Percentiles rank a stretch among this genome's conserved stretches.
These are phyloP conservation scores for Cercospora citrullina DNA, from an alignment of 2,329 filamentous ascomycete genomes.

Conservation along the genomic window DNA sequence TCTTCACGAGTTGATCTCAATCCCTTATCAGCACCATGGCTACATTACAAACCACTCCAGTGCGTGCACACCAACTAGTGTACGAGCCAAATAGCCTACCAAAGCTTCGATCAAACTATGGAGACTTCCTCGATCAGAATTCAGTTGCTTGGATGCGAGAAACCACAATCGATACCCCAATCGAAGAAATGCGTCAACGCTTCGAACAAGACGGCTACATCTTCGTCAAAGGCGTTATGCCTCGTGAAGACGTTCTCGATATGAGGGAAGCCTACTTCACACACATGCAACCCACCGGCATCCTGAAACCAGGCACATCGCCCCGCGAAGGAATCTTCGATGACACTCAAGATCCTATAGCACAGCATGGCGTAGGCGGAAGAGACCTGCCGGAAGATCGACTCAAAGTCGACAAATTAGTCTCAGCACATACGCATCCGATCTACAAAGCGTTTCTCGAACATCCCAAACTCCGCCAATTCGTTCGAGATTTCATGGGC, in stretches of 20 bases:
- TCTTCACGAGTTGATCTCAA: neutral
- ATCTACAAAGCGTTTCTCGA: constrained; percentile 41
- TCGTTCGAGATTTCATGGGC: constrained; percentile 42
- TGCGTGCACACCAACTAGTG: neutral
- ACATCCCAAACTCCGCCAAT: constrained; percentile 39
- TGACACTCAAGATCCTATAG: constrained; percentile 36
- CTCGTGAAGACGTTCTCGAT: neutral
- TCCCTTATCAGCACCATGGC: neutral
- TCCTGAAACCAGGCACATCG: constrained; percentile 43
- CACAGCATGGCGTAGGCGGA: constrained; percentile 32
- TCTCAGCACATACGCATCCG: constrained; percentile 39
- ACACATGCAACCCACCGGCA: constrained; percentile 42
- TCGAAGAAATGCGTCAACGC: neutral
- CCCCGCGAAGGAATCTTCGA: constrained; percentile 48
- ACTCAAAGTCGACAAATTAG: constrained; percentile 34
- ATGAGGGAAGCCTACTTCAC: constrained; percentile 26
- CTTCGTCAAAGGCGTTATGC: neutral
- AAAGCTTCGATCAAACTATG: neutral
- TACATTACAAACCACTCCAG: neutral
- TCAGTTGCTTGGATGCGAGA: neutral
- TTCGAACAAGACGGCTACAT: neutral
- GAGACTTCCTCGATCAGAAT: neutral
- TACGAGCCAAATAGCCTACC: neutral
- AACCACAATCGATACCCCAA: neutral
- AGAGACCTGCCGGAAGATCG: constrained; percentile 34